Percentiles rank a stretch among this genome's conserved stretches.
These are phyloP conservation scores for Bidens hawaiensis DNA, from an alignment of 140 eudicot species.

Conservation along the genomic window DNA sequence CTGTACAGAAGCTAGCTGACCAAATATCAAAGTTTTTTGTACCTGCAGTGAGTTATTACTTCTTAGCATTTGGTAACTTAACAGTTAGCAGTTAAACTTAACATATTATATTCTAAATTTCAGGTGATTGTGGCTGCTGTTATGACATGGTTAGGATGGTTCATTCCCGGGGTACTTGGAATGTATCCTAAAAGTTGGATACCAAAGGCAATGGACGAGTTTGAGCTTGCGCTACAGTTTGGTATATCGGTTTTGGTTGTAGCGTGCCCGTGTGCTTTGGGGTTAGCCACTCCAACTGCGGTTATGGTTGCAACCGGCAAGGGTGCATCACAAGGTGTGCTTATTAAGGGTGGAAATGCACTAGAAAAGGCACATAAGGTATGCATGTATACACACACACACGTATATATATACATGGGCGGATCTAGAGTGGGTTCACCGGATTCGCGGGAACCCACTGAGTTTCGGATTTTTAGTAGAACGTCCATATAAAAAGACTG, in stretches of 20 bases:
- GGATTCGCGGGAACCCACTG: too few relatives aligned
- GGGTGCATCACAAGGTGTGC: slow-evolving; percentile 98
- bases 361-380: slow-evolving; percentile 95
- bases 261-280: slow-evolving; percentile 99
- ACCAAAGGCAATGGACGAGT: slow-evolving; percentile 85
- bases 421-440: too few relatives aligned
- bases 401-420: too few relatives aligned
- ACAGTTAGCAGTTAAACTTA: too few relatives aligned
- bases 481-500: too few relatives aligned
- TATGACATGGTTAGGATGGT: slow-evolving; percentile 86
- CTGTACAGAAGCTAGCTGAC: slow-evolving; percentile 95
- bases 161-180: slow-evolving; percentile 68
- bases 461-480: too few relatives aligned
- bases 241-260: slow-evolving; percentile 89
- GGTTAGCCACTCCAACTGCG: slow-evolving; percentile 97
- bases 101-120: not conserved
- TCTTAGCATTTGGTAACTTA: not conserved
- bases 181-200: slow-evolving; percentile 83
- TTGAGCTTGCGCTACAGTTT: slow-evolving; percentile 93
- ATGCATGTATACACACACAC: too few relatives aligned
- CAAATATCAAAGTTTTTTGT: slow-evolving; percentile 77
- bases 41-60: slow-evolving; percentile 57
- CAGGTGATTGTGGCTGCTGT: slow-evolving; percentile 79
- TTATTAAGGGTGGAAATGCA: slow-evolving; percentile 92
- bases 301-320: slow-evolving; percentile 98